Percentiles rank a stretch among this genome's conserved stretches.
Evolutionary conservation across 345 rosid genomes (phyloP).

Genomic region (Pugionium dolabratum): DNA sequence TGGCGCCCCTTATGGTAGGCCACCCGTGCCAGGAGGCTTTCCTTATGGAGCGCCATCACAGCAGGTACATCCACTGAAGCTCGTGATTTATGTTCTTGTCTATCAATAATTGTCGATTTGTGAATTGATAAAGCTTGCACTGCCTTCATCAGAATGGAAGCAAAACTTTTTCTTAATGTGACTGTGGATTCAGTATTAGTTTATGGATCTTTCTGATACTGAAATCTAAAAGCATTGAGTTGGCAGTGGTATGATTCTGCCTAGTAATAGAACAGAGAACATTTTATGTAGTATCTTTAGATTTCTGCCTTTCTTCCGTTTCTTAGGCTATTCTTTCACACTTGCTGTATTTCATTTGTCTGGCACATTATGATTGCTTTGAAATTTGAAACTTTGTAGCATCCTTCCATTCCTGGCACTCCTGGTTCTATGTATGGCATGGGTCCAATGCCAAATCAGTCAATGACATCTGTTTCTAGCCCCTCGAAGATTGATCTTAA

Average conservation of each 20-base stretch:
- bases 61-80: slow-evolving; percentile 31
- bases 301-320: slow-evolving; percentile 5
- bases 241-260: neutral
- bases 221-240: neutral
- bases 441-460: slow-evolving; percentile 39
- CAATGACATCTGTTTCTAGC: slow-evolving; percentile 40
- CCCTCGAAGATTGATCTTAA: slow-evolving; percentile 40
- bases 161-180: slow-evolving; percentile 10
- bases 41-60: slow-evolving; percentile 39
- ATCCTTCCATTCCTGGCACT: slow-evolving; percentile 33
- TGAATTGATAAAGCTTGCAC: slow-evolving; percentile 7
- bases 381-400: slow-evolving; percentile 31
- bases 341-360: neutral
- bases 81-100: neutral
- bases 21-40: slow-evolving; percentile 25
- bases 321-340: slow-evolving; percentile 1
- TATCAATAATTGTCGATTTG: slow-evolving; percentile 1
- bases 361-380: slow-evolving; percentile 13
- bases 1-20: slow-evolving; percentile 36
- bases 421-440: slow-evolving; percentile 39
- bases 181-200: slow-evolving; percentile 4
- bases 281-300: slow-evolving; percentile 1
- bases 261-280: slow-evolving; percentile 7
- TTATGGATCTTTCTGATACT: neutral
- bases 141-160: slow-evolving; percentile 17